These are phyloP conservation scores for Fomitopsis pulvina DNA, from an alignment of 768 basidiomycete species.

Conservation along the genomic window DNA sequence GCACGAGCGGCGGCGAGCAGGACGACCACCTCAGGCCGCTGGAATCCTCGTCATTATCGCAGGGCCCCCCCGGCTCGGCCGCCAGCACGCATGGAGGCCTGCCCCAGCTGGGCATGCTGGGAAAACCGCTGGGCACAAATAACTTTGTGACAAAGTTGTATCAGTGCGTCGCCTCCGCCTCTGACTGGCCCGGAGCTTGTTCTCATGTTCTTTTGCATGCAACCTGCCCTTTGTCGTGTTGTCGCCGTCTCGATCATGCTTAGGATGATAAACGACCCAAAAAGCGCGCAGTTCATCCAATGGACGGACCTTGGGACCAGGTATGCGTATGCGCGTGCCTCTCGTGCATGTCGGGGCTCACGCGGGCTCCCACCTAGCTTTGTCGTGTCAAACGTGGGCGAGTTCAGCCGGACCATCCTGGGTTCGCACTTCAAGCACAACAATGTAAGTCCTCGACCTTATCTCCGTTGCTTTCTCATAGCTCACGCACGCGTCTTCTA, in stretches of 20 bases:
- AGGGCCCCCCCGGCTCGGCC: conserved; percentile 10
- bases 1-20: conserved; percentile 28
- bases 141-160: conserved; percentile 89
- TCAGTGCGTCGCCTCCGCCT: conserved; percentile 44
- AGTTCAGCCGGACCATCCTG: conserved; percentile 79
- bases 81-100: conserved; percentile 18
- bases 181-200: background rate
- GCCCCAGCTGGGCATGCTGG: conserved; percentile 44
- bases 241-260: background rate
- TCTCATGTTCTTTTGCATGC: background rate
- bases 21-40: conserved; percentile 29
- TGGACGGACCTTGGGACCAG: conserved; percentile 81
- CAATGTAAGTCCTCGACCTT: conserved; percentile 46
- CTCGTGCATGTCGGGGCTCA: background rate
- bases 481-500: background rate
- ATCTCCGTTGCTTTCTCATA: conserved; percentile 2
- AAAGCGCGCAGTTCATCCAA: conserved; percentile 70
- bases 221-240: background rate
- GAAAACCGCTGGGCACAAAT: conserved; percentile 62
- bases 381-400: conserved; percentile 80
- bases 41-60: conserved; percentile 10
- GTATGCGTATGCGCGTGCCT: conserved; percentile 17
- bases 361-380: conserved; percentile 37
- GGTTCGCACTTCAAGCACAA: conserved; percentile 90
- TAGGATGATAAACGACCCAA: conserved; percentile 84